Evolutionary conservation across 2,329 filamentous ascomycete species (phyloP).

Genomic region (Paracoccidioides brasiliensis): DNA sequence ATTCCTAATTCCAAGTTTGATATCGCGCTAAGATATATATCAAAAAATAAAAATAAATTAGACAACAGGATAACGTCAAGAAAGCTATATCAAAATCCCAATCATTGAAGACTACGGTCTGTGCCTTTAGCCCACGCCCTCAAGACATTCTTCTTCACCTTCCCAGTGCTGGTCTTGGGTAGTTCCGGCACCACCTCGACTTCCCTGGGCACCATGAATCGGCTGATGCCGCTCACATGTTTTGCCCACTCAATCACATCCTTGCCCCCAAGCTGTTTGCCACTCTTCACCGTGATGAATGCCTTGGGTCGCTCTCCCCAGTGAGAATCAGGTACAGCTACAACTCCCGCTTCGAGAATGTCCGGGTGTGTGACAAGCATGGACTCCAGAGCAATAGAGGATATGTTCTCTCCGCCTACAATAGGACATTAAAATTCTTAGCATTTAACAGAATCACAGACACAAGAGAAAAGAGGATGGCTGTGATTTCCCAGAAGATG

Average conservation of each 20-base stretch:
- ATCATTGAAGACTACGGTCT: constrained; percentile 15
- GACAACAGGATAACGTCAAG: not conserved
- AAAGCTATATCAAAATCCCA: not conserved
- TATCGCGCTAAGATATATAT: no score
- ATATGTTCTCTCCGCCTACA: constrained; percentile 88
- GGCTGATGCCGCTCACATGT: constrained; percentile 64
- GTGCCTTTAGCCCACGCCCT: constrained; percentile 65
- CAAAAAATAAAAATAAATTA: not conserved
- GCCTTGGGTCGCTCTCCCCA: constrained; percentile 97
- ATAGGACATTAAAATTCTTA: not conserved
- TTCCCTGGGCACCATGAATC: constrained; percentile 71
- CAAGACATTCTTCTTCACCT: constrained; percentile 89
- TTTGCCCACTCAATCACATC: constrained; percentile 81
- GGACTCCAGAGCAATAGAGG: constrained; percentile 77
- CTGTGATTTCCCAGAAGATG: not conserved
- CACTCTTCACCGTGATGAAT: constrained; percentile 67
- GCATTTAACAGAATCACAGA: not conserved
- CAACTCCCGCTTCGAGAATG: constrained; percentile 82
- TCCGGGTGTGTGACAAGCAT: constrained; percentile 81
- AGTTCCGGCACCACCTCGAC: constrained; percentile 72
- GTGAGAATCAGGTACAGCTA: constrained; percentile 72
- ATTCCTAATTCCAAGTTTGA: not conserved
- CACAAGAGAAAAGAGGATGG: not conserved
- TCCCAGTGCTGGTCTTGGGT: constrained; percentile 94
- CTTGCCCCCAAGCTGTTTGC: constrained; percentile 46